These are phyloP conservation scores for Delitschia confertaspora DNA, from an alignment of 495 filamentous ascomycete species.

Conservation along the genomic window DNA sequence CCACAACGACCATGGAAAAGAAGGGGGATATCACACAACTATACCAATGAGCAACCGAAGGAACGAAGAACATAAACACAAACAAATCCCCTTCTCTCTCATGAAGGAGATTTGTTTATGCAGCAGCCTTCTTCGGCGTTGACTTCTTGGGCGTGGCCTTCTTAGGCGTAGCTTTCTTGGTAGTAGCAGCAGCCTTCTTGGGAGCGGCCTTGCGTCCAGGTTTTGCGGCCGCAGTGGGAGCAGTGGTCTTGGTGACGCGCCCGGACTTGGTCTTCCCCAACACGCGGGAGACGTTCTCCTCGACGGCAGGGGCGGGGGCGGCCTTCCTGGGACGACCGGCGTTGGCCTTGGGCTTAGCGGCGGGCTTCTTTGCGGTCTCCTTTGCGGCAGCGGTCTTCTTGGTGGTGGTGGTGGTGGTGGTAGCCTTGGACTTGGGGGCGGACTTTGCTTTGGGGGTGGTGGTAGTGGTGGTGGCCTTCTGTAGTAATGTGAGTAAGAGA, in stretches of 20 bases:
- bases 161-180: slow-evolving; percentile 50
- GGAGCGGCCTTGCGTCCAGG: slow-evolving; percentile 50
- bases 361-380: slow-evolving; percentile 41
- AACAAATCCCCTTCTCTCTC: not conserved
- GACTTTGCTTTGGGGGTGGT: slow-evolving; percentile 36
- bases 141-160: slow-evolving; percentile 35
- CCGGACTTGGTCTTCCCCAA: slow-evolving; percentile 86
- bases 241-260: slow-evolving; percentile 69
- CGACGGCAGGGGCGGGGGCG: slow-evolving; percentile 50
- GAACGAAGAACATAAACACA: slow-evolving; percentile 9
- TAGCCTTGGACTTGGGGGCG: too few relatives aligned
- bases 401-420: slow-evolving; percentile 32
- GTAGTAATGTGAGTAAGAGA: too few relatives aligned
- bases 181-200: slow-evolving; percentile 45
- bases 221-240: slow-evolving; percentile 45
- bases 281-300: slow-evolving; percentile 63
- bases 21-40: slow-evolving; percentile 27
- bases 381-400: slow-evolving; percentile 41
- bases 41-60: slow-evolving; percentile 3
- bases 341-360: slow-evolving; percentile 35
- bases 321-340: slow-evolving; percentile 20
- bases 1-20: not conserved
- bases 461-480: slow-evolving; percentile 49
- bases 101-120: slow-evolving; percentile 15
- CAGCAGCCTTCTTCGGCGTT: slow-evolving; percentile 25